Base-by-base conservation (phyloP, 2,329 filamentous ascomycete species). In the Colletotrichum theobromicola region DNA sequence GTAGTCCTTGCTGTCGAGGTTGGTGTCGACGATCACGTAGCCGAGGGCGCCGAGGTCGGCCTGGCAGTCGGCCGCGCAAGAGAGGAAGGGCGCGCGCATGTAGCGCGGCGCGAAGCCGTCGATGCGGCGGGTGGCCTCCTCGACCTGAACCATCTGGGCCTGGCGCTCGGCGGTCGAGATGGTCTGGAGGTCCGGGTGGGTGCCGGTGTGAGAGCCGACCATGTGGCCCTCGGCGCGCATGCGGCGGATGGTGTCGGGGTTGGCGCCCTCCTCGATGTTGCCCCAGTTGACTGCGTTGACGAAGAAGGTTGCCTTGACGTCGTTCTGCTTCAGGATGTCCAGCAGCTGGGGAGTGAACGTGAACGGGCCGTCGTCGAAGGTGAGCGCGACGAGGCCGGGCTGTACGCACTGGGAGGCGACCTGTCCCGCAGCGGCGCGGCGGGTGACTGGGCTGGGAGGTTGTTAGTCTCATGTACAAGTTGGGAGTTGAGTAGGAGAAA, bases 1-100 rank as follows among this genome's bases (percentile, higher is more conserved):
- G 79, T 90, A 92, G 81, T 92, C 91, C 76, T 91, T 88, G 18
- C 91, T 92, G 79, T 93, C 90, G 15, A 92, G 81, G 78, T 91
- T 88, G 77, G 88, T 89, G 78, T 88, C 89, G 73, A 88, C 84
- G 76, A 91, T 81, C 78, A 91, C 89, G 81, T 92, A 92, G 53
- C 87, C 88, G 32, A 91, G 79, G 28, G 77, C 77, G 28, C 53
- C 30, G 21, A 77, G 34, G 67, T 77, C 76, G 46, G 42, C 32
- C 28, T 46, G 21, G 67, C 76, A 77, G 4, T 76, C 79, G 8
- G 71, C 79, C 10, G 75, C 73, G 80, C 87, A 88, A 68, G 85
- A 85, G 5, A 87, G 84, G 74, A 85, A 87, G 0, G 87, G 87
- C 2, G 87, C 80, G 4, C 86, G 83, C 82, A 88, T 85, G 79